Percentiles rank a stretch among this genome's conserved stretches.
These are phyloP conservation scores for Funneliformis geosporum DNA, from an alignment of 192 early-diverging fungal species.

Conservation along the genomic window DNA sequence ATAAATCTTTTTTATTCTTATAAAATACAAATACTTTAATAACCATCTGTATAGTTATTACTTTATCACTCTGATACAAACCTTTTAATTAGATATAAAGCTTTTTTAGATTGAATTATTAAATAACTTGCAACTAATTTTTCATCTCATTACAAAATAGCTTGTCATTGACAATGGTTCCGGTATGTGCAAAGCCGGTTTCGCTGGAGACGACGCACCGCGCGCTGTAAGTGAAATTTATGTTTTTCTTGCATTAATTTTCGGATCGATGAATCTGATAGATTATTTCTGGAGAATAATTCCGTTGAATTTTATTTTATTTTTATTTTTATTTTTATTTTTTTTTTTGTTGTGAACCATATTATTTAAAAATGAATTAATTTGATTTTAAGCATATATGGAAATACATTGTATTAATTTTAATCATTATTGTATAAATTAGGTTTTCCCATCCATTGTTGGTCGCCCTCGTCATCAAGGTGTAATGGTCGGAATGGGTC, in stretches of 20 bases:
- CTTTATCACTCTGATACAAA: no score
- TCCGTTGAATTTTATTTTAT: no score
- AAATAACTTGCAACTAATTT: constrained; percentile 9
- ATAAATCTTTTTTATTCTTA: not conserved
- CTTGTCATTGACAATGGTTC: constrained; percentile 92
- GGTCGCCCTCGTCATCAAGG: constrained; percentile 86
- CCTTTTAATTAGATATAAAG: no score
- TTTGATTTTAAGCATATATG: not conserved
- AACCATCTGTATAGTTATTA: no score
- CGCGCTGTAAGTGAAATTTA: constrained; percentile 64
- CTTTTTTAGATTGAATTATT: no score
- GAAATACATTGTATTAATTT: not conserved
- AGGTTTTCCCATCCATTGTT: constrained; percentile 74
- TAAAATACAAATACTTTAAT: not conserved
- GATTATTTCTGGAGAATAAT: not conserved
- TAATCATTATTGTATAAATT: not conserved
- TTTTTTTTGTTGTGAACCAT: no score
- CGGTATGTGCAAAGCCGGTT: constrained; percentile 95
- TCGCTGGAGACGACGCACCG: constrained; percentile 89
- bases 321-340: no score
- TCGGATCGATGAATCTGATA: not conserved
- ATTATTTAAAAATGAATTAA: no score
- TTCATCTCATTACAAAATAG: constrained; percentile 37
- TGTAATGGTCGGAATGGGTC: constrained; percentile 90
- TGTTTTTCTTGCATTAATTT: not conserved